Percentiles rank a stretch among this genome's conserved stretches.
These are phyloP conservation scores for Cicer arietinum DNA, from an alignment of 306 rosid species.

Conservation along the genomic window DNA sequence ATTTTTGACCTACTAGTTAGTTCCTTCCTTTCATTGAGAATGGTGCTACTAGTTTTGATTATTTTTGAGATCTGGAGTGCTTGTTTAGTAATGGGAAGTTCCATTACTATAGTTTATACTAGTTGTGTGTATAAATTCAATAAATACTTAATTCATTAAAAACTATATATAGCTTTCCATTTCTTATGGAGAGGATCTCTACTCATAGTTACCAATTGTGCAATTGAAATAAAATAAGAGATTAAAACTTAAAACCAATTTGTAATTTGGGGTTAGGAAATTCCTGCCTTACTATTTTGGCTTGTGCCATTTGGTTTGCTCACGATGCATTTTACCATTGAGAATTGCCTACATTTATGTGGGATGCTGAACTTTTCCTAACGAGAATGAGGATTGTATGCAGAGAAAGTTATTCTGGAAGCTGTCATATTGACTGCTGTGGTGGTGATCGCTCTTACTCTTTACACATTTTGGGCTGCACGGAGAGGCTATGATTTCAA, in stretches of 20 bases:
- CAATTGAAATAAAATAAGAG: not conserved
- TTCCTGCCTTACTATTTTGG: not conserved
- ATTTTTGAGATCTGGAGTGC: not conserved
- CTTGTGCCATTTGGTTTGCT: not conserved
- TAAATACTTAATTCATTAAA: no score
- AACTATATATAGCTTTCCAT: no score
- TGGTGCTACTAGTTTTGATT: not conserved
- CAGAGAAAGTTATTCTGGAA: conserved; percentile 92
- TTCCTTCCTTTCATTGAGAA: not conserved
- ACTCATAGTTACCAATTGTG: not conserved
- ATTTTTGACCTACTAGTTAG: not conserved
- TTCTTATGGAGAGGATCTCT: no score
- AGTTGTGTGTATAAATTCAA: no score
- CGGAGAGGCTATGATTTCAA: conserved; percentile 86
- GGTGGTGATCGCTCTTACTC: conserved; percentile 76
- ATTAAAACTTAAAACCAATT: not conserved
- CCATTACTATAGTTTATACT: no score
- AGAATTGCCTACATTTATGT: not conserved
- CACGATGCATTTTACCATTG: not conserved
- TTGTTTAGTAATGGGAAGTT: not conserved
- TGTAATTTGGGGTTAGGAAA: not conserved
- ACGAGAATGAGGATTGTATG: conserved; percentile 18
- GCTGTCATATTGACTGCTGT: conserved; percentile 80
- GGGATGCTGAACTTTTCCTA: not conserved
- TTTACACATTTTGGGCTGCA: conserved; percentile 98